Conservation (phyloP, 2,329 filamentous ascomycete species). For the Fusarium ramigenum region DNA sequence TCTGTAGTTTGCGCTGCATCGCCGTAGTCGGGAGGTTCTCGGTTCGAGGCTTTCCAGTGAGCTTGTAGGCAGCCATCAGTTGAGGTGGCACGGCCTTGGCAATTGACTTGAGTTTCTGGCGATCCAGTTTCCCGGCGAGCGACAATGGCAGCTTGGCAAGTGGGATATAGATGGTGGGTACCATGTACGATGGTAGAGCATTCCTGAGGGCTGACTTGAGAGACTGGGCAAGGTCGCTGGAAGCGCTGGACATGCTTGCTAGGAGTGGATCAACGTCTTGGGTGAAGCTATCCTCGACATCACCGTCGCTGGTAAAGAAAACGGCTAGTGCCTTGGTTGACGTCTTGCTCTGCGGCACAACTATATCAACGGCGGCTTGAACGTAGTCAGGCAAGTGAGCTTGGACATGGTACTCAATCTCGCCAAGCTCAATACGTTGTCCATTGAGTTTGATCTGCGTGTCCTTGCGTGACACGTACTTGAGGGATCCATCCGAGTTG, state of each 20-base stretch:
- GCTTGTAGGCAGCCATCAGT: conserved; percentile 24
- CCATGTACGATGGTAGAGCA: conserved; percentile 50
- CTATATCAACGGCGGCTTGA: conserved; percentile 58
- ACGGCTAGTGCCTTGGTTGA: conserved; percentile 31
- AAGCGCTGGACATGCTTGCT: conserved; percentile 11
- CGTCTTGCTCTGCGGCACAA: conserved; percentile 48
- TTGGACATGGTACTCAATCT: conserved; percentile 56
- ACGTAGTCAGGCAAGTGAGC: conserved; percentile 51
- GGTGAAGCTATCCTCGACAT: neutral
- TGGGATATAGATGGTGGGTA: conserved; percentile 54
- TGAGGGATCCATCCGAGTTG: conserved; percentile 52
- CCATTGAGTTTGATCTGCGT: conserved; percentile 69
- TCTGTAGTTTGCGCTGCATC: conserved; percentile 49
- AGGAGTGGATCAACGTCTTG: neutral
- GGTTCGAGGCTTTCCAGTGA: conserved; percentile 22
- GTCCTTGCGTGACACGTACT: conserved; percentile 64
- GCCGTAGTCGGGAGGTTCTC: conserved; percentile 47
- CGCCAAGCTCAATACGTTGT: conserved; percentile 61
- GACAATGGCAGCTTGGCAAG: conserved; percentile 52
- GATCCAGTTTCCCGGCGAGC: conserved; percentile 56
- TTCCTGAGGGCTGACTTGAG: conserved; percentile 21
- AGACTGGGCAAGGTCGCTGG: neutral
- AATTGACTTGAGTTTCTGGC: conserved; percentile 47
- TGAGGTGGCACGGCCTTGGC: conserved; percentile 5
- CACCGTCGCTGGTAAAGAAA: conserved; percentile 24